phyloP scores from a whole-genome alignment of 148 eudicot species.

The Silene latifolia region DNA sequence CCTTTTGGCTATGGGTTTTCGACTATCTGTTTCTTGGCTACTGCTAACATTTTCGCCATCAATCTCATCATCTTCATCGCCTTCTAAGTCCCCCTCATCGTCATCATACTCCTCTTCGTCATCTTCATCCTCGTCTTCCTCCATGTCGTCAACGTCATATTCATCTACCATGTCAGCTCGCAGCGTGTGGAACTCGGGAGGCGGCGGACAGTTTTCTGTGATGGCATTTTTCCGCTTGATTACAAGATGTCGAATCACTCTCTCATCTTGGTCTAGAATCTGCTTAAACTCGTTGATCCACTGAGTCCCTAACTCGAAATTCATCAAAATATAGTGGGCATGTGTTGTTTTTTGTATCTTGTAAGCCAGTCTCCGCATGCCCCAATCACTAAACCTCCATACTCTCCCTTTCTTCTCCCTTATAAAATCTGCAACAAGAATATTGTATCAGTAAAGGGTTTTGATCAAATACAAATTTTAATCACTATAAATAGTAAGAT shows the following conservation, averaged over 20 bases:
- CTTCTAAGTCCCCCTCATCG: conserved; percentile 31
- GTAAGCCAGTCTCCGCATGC: conserved; percentile 81
- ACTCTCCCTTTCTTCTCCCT: conserved; percentile 82
- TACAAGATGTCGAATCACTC: conserved; percentile 91
- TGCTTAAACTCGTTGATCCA: conserved; percentile 77
- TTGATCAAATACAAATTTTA: background rate
- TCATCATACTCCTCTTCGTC: conserved; percentile 36
- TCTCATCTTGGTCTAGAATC: conserved; percentile 80
- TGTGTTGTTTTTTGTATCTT: conserved; percentile 76
- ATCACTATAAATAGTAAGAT: no score
- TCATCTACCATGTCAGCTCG: conserved; percentile 51
- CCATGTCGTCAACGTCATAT: conserved; percentile 46
- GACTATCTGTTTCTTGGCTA: conserved; percentile 9
- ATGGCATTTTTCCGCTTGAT: conserved; percentile 72
- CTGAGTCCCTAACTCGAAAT: conserved; percentile 72
- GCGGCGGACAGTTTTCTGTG: conserved; percentile 82
- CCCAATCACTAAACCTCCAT: conserved; percentile 99
- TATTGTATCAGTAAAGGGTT: background rate
- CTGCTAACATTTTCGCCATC: conserved; percentile 22
- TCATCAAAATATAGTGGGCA: conserved; percentile 89
- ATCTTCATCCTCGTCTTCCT: conserved; percentile 35
- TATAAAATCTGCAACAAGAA: conserved; percentile 49
- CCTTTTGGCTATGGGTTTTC: background rate
- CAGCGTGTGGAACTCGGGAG: conserved; percentile 65
- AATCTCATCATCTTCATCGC: conserved; percentile 31